A percentile compares a stretch with the other conserved stretches of the same genome.
phyloP scores from a whole-genome alignment of 805 yeast genomes.

The Myxozyma melibiosi region DNA sequence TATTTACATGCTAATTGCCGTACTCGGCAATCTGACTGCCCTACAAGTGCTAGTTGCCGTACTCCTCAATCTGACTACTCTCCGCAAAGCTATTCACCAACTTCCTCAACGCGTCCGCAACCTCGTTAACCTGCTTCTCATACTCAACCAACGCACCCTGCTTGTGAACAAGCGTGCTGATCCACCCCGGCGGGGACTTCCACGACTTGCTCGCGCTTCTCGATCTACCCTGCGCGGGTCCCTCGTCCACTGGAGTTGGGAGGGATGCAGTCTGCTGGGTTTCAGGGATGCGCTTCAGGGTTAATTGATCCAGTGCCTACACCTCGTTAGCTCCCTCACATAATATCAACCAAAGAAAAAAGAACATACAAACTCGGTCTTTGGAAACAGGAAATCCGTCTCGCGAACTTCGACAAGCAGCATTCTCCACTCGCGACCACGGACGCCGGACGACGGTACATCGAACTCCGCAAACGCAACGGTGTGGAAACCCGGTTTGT shows the following conservation, averaged over 20 bases:
- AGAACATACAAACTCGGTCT: background rate
- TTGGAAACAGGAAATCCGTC: constrained; percentile 5
- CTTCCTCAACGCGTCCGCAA: background rate
- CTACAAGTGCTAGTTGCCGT: too few species aligned
- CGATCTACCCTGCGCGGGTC: background rate
- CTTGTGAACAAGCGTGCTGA: background rate
- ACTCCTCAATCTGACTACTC: background rate
- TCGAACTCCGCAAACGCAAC: constrained; percentile 5
- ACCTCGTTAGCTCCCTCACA: background rate
- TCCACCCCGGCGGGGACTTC: background rate
- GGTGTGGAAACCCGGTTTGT: background rate
- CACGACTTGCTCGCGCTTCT: too few species aligned
- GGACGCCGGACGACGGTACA: background rate
- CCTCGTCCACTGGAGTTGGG: background rate
- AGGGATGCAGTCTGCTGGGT: background rate
- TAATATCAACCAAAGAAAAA: background rate
- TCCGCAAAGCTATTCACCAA: background rate
- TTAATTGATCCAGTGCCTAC: constrained; percentile 2
- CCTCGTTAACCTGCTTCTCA: background rate
- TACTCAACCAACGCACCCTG: background rate
- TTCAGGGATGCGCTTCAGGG: background rate
- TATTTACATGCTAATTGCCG: too few species aligned
- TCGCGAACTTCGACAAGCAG: constrained; percentile 6
- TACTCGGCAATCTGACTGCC: too few species aligned
- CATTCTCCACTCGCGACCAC: constrained; percentile 2